Conservation (phyloP, 2,329 filamentous ascomycete genomes). For the Colletotrichum sp. region DNA sequence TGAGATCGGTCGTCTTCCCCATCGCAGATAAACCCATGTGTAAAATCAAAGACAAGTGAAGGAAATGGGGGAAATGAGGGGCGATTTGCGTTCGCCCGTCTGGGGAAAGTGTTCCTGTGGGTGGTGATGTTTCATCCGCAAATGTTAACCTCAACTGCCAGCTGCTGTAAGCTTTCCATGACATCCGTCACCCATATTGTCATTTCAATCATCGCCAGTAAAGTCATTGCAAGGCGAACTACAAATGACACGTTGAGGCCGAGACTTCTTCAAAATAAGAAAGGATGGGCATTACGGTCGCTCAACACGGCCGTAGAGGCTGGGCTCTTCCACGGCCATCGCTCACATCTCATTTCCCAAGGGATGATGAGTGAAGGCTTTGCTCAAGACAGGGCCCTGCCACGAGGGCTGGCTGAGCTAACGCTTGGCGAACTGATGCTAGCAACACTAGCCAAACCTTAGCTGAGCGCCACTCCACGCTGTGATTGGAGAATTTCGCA, state of each 20-base stretch:
- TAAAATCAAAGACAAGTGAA: background rate
- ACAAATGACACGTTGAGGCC: background rate
- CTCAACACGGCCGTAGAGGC: background rate
- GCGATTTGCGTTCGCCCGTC: background rate
- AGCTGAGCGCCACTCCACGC: background rate
- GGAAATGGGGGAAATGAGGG: background rate
- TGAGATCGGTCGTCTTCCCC: background rate
- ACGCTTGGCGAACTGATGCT: background rate
- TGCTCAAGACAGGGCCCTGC: background rate
- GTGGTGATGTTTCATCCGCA: background rate
- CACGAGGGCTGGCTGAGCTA: constrained; percentile 9
- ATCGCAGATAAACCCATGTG: background rate
- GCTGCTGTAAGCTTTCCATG: background rate
- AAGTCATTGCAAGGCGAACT: background rate
- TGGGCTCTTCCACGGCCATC: background rate
- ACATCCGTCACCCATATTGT: background rate
- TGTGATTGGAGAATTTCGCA: background rate
- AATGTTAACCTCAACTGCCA: background rate
- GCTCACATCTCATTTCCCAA: background rate
- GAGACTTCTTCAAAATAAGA: background rate
- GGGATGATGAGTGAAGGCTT: background rate
- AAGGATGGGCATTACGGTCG: background rate
- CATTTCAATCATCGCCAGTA: background rate
- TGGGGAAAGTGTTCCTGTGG: background rate
- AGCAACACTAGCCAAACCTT: constrained; percentile 10